Conservation (phyloP, 2,329 filamentous ascomycete species). For the Fusarium kyushuense region DNA sequence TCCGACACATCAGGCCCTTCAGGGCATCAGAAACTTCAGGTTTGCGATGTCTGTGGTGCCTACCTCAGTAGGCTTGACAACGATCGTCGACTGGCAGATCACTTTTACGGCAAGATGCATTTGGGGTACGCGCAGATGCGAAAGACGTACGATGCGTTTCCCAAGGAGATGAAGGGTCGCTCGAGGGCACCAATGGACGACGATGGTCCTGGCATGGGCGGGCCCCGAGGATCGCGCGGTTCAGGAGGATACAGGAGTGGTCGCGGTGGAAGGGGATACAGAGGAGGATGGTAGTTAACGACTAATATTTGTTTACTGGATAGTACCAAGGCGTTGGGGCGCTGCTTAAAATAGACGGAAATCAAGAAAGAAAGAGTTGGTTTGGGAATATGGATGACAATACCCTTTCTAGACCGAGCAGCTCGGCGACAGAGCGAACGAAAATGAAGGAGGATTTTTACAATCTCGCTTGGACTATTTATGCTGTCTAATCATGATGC, state of each 20-base stretch:
- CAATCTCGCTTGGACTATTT: conserved; percentile 42
- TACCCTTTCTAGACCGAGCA: conserved; percentile 43
- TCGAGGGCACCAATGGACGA: conserved; percentile 69
- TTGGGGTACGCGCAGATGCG: conserved; percentile 98
- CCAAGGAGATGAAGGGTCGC: conserved; percentile 84
- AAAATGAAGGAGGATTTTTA: conserved; percentile 20
- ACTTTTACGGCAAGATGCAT: conserved; percentile 99
- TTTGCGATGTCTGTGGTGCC: conserved; percentile 97
- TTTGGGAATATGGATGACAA: conserved; percentile 34
- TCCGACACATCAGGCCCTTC: conserved; percentile 92
- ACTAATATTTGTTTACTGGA: conserved; percentile 11
- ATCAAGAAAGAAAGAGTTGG: conserved; percentile 16
- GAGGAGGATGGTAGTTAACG: conserved; percentile 59
- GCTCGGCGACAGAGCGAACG: conserved; percentile 10
- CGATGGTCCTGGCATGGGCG: conserved; percentile 60
- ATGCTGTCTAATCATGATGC: conserved; percentile 41
- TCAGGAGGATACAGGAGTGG: conserved; percentile 67
- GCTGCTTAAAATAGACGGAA: conserved; percentile 36
- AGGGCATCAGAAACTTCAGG: conserved; percentile 97
- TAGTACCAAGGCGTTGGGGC: conserved; percentile 40
- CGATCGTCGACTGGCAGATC: conserved; percentile 91
- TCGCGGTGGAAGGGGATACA: conserved; percentile 63
- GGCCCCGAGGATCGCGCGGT: conserved; percentile 64
- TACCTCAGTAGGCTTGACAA: conserved; percentile 95
- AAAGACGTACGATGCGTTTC: conserved; percentile 88